These are phyloP conservation scores for Trypanosoma theileri DNA, from an alignment of 208 protist species.

Conservation along the genomic window DNA sequence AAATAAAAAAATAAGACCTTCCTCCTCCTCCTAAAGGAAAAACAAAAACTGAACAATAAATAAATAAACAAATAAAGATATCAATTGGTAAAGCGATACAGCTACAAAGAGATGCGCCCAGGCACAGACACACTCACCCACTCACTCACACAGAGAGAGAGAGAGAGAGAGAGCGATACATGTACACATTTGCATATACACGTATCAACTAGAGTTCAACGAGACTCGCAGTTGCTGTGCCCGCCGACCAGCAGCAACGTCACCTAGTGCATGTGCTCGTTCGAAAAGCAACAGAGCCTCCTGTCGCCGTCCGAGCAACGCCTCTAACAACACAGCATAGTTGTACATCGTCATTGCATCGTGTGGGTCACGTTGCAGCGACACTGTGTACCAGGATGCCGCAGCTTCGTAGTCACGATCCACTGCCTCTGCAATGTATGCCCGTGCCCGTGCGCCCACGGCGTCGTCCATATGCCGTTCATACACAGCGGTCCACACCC, in stretches of 20 bases:
- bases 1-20: no score
- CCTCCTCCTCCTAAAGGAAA: no score
- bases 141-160: no score
- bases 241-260: conserved; percentile 47
- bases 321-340: conserved; percentile 79
- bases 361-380: conserved; percentile 58
- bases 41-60: no score
- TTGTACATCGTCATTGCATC: conserved; percentile 82
- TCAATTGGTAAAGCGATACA: no score
- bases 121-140: background rate
- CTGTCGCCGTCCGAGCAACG: conserved; percentile 44
- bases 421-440: conserved; percentile 70
- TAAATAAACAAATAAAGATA: no score
- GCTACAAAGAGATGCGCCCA: background rate
- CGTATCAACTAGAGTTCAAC: conserved; percentile 11
- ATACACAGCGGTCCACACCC: conserved; percentile 49
- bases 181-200: background rate
- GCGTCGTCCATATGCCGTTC: conserved; percentile 34
- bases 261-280: conserved; percentile 49
- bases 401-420: conserved; percentile 67
- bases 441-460: conserved; percentile 56
- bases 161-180: background rate
- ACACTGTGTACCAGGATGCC: conserved; percentile 54
- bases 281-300: conserved; percentile 59
- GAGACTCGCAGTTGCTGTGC: conserved; percentile 48